These are phyloP conservation scores for Sporothrix variecibatus DNA, from an alignment of 2,329 filamentous ascomycete species.

Conservation along the genomic window DNA sequence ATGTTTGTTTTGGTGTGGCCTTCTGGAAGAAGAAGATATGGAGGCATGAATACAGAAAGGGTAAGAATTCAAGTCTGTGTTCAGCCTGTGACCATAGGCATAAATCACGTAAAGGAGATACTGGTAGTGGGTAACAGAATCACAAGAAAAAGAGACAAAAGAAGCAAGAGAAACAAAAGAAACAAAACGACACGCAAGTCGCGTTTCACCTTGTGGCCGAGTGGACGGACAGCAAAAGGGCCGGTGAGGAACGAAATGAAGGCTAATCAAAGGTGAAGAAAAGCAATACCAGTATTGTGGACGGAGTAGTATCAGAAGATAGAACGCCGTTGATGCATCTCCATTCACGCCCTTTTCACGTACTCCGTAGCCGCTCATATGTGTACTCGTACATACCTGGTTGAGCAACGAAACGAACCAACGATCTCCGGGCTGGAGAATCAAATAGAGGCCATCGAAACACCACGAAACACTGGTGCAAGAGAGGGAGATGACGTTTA, in stretches of 20 bases:
- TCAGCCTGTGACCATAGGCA: not conserved
- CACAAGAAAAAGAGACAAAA: not conserved
- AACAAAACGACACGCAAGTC: conserved; percentile 12
- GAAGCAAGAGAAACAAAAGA: not conserved
- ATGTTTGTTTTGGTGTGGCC: not conserved
- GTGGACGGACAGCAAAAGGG: conserved; percentile 5
- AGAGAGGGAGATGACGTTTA: not conserved
- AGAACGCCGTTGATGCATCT: not conserved
- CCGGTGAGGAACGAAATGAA: conserved; percentile 11
- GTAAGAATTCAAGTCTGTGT: not conserved
- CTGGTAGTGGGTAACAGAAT: not conserved
- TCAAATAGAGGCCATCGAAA: conserved; percentile 11
- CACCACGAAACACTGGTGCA: conserved; percentile 16
- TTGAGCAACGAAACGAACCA: conserved; percentile 9
- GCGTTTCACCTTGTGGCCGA: conserved; percentile 9
- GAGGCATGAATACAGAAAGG: not conserved
- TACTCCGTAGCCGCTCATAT: not conserved
- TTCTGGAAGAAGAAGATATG: conserved; percentile 8
- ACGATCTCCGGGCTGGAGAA: not conserved
- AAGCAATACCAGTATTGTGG: not conserved
- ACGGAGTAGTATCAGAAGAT: not conserved
- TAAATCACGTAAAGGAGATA: not conserved
- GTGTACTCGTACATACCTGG: not conserved
- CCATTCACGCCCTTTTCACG: not conserved
- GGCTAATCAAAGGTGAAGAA: conserved; percentile 6